Evolutionary conservation across 139 green algal genomes (phyloP), one percentile per base, ranked within the genome.

Genomic region (Chara braunii): DNA sequence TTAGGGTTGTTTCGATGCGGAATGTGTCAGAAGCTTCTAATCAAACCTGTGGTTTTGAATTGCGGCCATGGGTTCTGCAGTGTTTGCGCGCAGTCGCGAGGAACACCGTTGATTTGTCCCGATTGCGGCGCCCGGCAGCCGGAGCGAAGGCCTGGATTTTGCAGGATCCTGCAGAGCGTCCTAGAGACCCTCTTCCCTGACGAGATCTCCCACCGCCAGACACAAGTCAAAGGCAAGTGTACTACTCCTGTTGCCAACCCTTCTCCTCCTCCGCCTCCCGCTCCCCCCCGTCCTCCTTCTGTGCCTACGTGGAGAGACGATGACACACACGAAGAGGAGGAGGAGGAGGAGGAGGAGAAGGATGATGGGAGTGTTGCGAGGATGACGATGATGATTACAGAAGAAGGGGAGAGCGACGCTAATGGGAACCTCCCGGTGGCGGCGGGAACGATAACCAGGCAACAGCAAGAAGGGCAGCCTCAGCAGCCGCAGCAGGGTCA

Each of bases 41-140:
- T 57, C 2, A 36, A 50, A 9, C 64, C 64, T 12, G 42, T 72
- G 1, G 64, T 72, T 26, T 23, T 72, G 23, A 69, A 69, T 28
- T 72, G 64, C 64, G 64, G 64, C 30, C 64, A 72, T 50, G 64
- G 40, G 18, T n/a, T n/a, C n/a, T n/a, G n/a, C n/a, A n/a, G n/a
- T n/a, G n/a, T n/a, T n/a, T n/a, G n/a, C n/a, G n/a, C n/a, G n/a
- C n/a, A n/a, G n/a, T n/a, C n/a, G n/a, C n/a, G n/a, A n/a, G n/a
- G n/a, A n/a, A n/a, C 18, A 18, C 40, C 18, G 18, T 18, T 48
- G 18, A 18, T 48, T 18, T 48, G 40, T 48, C 18, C 40, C 40
- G 18, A 48, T 18, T 48, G 40, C 40, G 18, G 18, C 18, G 18
- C 18, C 18, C 18, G 18, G 40, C 40, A 48, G 18, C 40, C 18